These are phyloP conservation scores for Zostera marina DNA, from an alignment of 116 monocot genomes.

Conservation along the genomic window DNA sequence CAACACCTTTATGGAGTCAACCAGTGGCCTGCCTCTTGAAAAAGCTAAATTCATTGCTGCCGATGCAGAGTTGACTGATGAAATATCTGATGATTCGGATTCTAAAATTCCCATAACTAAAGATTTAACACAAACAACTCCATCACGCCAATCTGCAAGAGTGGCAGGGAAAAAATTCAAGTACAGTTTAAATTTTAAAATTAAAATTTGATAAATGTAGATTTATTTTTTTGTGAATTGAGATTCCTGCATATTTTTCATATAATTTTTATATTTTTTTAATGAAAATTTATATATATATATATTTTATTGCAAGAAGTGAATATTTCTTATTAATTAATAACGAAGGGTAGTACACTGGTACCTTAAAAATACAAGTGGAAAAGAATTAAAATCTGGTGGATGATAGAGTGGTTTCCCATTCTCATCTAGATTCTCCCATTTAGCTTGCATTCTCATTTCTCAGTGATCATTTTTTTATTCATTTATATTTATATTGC, in stretches of 20 bases:
- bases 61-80: constrained; percentile 26
- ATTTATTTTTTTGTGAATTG: neutral
- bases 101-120: constrained; percentile 3
- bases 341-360: too few relatives aligned
- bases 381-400: too few relatives aligned
- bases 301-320: too few relatives aligned
- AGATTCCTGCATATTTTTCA: neutral
- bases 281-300: too few relatives aligned
- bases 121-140: constrained; percentile 19
- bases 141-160: constrained; percentile 72
- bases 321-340: too few relatives aligned
- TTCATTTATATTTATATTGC: too few relatives aligned
- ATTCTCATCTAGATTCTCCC: too few relatives aligned
- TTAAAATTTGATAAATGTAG: neutral
- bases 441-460: too few relatives aligned
- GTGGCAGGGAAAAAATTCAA: constrained; percentile 42
- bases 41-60: constrained; percentile 20
- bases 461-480: too few relatives aligned
- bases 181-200: constrained; percentile 20
- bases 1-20: constrained; percentile 23
- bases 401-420: too few relatives aligned
- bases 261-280: neutral
- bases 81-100: constrained; percentile 27
- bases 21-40: constrained; percentile 25
- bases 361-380: too few relatives aligned